Percentiles rank a stretch among this genome's conserved stretches.
Conservation (phyloP, 352 stramenopile genomes). For the Phytophthora colocasiae region DNA sequence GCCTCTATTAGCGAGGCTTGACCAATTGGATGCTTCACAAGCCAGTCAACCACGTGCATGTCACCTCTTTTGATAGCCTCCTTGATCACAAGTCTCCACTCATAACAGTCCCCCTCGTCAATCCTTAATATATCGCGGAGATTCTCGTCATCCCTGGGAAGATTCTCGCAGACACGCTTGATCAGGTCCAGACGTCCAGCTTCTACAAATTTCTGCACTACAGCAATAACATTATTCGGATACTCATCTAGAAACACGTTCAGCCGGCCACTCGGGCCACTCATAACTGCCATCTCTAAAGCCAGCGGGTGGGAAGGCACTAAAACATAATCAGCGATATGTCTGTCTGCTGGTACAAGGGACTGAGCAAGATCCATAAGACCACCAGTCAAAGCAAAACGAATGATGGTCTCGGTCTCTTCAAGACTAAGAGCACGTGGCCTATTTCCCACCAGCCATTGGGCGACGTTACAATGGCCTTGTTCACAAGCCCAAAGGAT, state of each 20-base stretch:
- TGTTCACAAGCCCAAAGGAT: background rate
- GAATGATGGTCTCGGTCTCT: background rate
- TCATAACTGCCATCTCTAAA: background rate
- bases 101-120: background rate
- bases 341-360: background rate
- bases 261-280: too few species aligned
- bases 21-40: background rate
- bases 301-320: background rate
- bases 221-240: background rate
- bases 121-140: too few species aligned
- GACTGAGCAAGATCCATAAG: background rate
- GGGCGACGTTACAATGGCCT: background rate
- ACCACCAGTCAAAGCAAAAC: background rate
- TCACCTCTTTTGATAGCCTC: background rate
- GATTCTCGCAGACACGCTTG: background rate
- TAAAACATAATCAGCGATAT: slow-evolving; percentile 1
- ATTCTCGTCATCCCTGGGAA: background rate
- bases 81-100: background rate
- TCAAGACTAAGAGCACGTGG: background rate
- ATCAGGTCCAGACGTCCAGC: slow-evolving; percentile 2
- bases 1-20: background rate
- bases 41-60: background rate
- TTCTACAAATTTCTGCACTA: background rate
- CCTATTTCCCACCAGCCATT: background rate
- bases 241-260: too few species aligned